Conservation (phyloP, 805 yeast species). For the Teunomyces pallodes region DNA sequence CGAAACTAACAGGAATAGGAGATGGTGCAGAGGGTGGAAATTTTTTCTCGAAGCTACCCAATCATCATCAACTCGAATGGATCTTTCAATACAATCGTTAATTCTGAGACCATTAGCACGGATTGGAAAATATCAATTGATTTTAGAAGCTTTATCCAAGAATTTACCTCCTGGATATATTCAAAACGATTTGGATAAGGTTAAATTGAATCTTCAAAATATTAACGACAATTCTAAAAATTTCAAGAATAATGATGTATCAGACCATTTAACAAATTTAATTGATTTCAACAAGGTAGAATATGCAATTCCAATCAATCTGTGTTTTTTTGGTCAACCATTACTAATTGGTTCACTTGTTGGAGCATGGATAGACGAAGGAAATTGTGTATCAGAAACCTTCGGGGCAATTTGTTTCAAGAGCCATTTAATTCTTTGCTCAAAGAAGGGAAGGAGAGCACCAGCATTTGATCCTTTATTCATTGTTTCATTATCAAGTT, state of each 20-base stretch:
- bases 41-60: slow-evolving; percentile 43
- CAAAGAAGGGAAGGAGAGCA: slow-evolving; percentile 18
- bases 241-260: slow-evolving; percentile 19
- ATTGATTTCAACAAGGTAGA: slow-evolving; percentile 10
- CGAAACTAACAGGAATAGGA: slow-evolving; percentile 12
- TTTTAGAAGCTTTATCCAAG: slow-evolving; percentile 43
- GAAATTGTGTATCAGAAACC: slow-evolving; percentile 9
- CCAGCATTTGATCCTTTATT: slow-evolving; percentile 36
- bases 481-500: slow-evolving; percentile 46
- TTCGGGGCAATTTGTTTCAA: slow-evolving; percentile 47
- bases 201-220: slow-evolving; percentile 21
- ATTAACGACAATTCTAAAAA: slow-evolving; percentile 23
- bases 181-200: slow-evolving; percentile 11
- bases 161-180: slow-evolving; percentile 17
- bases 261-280: slow-evolving; percentile 15
- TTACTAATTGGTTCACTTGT: slow-evolving; percentile 43
- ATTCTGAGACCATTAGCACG: slow-evolving; percentile 54
- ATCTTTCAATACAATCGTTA: slow-evolving; percentile 52
- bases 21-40: slow-evolving; percentile 32
- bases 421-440: slow-evolving; percentile 44
- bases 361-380: slow-evolving; percentile 36
- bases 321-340: slow-evolving; percentile 48
- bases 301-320: slow-evolving; percentile 19
- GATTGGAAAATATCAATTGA: slow-evolving; percentile 47
- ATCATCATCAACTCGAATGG: slow-evolving; percentile 32